These are phyloP conservation scores for Coprinopsis marcescibilis DNA, from an alignment of 768 basidiomycete genomes.

Conservation along the genomic window DNA sequence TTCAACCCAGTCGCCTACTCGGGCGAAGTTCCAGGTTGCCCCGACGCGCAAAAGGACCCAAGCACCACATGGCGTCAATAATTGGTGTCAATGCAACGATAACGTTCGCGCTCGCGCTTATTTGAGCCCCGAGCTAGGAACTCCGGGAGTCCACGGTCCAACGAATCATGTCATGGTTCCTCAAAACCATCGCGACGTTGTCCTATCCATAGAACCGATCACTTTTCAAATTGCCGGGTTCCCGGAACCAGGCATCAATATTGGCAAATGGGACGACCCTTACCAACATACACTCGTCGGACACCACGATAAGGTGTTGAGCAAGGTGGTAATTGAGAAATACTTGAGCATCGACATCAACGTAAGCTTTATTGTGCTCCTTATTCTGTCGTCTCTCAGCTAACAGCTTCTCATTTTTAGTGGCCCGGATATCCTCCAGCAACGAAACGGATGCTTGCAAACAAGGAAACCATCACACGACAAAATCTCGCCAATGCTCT, in stretches of 20 bases:
- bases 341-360: conserved; percentile 29
- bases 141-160: conserved; percentile 14
- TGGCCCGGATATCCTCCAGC: conserved; percentile 45
- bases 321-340: conserved; percentile 16
- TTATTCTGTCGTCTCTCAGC: background rate
- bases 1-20: conserved; percentile 8
- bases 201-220: conserved; percentile 22
- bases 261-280: conserved; percentile 21
- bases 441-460: conserved; percentile 32
- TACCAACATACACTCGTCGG: conserved; percentile 17
- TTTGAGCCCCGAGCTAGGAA: too few relatives aligned
- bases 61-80: too few relatives aligned
- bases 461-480: conserved; percentile 26
- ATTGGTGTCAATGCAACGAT: too few relatives aligned
- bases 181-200: conserved; percentile 12
- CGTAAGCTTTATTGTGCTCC: conserved; percentile 21
- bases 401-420: conserved; percentile 19
- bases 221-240: conserved; percentile 22
- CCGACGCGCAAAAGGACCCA: too few relatives aligned
- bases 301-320: conserved; percentile 18
- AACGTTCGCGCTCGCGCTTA: too few relatives aligned
- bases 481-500: conserved; percentile 25
- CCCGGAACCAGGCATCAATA: conserved; percentile 25
- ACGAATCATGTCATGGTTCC: conserved; percentile 24
- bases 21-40: background rate